phyloP scores from a whole-genome alignment of 2,329 filamentous ascomycete genomes.

The Trichoderma sp. region DNA sequence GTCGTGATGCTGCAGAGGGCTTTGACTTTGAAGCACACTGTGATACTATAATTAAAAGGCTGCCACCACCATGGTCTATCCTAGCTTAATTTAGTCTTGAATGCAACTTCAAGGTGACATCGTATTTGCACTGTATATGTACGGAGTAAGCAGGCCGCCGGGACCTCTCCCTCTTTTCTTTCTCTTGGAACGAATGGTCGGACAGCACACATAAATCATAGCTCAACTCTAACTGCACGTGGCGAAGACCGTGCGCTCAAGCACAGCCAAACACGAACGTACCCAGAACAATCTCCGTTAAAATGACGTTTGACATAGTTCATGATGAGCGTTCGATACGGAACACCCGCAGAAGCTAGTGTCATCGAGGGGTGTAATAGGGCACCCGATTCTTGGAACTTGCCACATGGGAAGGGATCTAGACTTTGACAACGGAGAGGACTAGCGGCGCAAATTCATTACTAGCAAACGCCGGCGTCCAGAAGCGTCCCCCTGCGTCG shows the following conservation, averaged over 20 bases:
- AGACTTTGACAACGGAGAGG: neutral
- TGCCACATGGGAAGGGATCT: neutral
- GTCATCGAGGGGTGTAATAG: neutral
- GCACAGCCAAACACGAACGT: neutral
- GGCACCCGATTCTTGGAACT: neutral
- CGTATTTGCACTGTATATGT: neutral
- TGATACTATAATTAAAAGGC: neutral
- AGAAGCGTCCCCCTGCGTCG: neutral
- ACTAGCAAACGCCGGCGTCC: neutral
- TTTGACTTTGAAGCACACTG: neutral
- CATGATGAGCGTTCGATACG: neutral
- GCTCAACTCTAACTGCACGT: neutral
- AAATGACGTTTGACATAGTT: neutral
- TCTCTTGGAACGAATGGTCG: neutral
- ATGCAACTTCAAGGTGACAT: neutral
- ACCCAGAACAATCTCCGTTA: neutral
- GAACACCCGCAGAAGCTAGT: neutral
- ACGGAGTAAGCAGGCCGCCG: neutral
- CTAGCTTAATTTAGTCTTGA: neutral
- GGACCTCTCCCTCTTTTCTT: neutral
- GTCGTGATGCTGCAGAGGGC: neutral
- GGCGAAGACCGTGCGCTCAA: neutral
- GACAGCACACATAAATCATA: neutral
- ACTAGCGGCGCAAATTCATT: neutral
- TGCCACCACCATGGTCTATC: neutral